These are phyloP conservation scores for Naegleria lovaniensis DNA, from an alignment of 208 protist species.

Conservation along the genomic window DNA sequence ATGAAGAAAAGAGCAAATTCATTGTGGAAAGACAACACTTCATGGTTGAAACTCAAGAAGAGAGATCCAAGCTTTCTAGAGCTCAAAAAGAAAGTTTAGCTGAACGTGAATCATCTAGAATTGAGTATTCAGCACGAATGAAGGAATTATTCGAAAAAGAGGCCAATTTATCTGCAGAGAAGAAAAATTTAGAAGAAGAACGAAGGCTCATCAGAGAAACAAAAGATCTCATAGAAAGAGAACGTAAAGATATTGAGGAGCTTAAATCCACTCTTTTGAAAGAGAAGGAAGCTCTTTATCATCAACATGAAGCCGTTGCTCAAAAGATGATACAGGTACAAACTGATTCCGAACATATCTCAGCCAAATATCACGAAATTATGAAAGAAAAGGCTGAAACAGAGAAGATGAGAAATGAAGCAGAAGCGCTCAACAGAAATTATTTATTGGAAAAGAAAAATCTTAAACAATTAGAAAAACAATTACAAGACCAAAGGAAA, in stretches of 20 bases:
- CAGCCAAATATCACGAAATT: not conserved
- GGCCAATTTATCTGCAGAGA: not conserved
- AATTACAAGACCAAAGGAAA: not conserved
- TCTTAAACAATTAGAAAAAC: not conserved
- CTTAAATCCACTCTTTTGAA: not conserved
- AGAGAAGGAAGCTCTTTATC: not conserved
- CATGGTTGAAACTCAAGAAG: not conserved
- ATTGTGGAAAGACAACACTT: not conserved
- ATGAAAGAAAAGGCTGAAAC: not conserved
- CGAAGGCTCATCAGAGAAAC: not conserved
- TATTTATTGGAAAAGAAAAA: not conserved
- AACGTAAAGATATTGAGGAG: not conserved
- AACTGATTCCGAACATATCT: not conserved
- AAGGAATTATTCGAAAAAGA: not conserved
- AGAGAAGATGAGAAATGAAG: not conserved
- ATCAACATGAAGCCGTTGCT: not conserved
- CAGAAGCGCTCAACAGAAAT: not conserved
- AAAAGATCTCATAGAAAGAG: not conserved
- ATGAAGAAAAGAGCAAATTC: not conserved
- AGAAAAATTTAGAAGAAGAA: not conserved
- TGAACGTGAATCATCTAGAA: not conserved
- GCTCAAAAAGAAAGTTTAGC: not conserved
- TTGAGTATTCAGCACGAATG: not conserved
- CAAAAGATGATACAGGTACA: not conserved
- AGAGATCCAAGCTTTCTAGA: not conserved